Conservation (phyloP, 2,329 filamentous ascomycete genomes). For the Xylaria sp. region DNA sequence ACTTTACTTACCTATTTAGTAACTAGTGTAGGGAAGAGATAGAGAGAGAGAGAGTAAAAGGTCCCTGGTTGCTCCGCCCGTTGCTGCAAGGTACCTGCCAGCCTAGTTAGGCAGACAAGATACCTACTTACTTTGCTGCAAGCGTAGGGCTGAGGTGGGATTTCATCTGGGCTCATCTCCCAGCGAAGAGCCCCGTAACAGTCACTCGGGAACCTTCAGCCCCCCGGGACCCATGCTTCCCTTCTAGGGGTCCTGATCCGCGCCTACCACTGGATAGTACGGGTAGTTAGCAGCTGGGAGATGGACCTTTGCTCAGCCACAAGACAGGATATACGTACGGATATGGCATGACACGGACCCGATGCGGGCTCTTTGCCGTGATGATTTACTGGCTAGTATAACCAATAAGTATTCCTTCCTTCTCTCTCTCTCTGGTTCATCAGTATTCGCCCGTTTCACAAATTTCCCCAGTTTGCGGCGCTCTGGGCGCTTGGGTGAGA, state of each 20-base stretch:
- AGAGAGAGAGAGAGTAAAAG: background rate
- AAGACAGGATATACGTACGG: background rate
- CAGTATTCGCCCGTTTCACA: constrained; percentile 27
- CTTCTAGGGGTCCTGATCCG: constrained; percentile 11
- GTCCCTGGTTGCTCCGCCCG: constrained; percentile 1
- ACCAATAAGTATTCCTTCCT: too few species aligned
- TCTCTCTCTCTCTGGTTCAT: background rate
- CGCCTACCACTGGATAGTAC: background rate
- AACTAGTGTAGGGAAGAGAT: background rate
- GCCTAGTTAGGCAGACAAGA: constrained; percentile 22
- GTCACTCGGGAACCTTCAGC: constrained; percentile 19
- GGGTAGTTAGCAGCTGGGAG: background rate
- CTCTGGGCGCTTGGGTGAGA: constrained; percentile 9
- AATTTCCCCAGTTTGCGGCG: constrained; percentile 10
- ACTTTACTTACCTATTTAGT: background rate
- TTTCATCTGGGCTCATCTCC: constrained; percentile 22
- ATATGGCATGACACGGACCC: background rate
- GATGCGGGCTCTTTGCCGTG: background rate
- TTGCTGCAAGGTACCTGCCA: constrained; percentile 22
- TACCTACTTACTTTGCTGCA: constrained; percentile 16
- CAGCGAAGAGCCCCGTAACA: constrained; percentile 26
- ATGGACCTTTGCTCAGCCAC: constrained; percentile 15
- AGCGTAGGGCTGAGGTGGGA: constrained; percentile 33
- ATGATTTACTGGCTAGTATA: background rate
- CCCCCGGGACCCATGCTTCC: background rate